phyloP scores from a whole-genome alignment of 768 basidiomycete genomes.

The Cystofilobasidium bisporidii region DNA sequence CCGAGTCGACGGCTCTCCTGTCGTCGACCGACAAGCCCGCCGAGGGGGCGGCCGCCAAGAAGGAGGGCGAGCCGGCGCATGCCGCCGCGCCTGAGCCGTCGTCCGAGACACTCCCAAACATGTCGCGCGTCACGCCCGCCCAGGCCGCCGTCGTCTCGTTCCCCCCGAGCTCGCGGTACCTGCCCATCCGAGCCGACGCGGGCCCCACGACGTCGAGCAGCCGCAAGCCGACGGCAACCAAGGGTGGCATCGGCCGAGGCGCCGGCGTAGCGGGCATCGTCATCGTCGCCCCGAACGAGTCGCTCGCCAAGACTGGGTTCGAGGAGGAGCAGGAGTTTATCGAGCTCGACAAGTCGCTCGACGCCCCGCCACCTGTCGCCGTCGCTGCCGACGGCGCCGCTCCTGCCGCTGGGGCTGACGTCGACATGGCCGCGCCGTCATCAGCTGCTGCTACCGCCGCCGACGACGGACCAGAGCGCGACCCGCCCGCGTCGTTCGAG shows the following conservation, averaged over 20 bases:
- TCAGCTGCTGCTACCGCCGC: conserved; percentile 2
- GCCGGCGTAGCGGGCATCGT: conserved; percentile 72
- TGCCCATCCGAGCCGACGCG: conserved; percentile 72
- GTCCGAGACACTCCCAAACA: conserved; percentile 68
- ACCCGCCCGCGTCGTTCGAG: conserved; percentile 72
- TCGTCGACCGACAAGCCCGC: conserved; percentile 23
- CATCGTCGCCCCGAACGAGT: conserved; percentile 63
- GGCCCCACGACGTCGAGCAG: conserved; percentile 29
- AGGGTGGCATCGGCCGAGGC: neutral
- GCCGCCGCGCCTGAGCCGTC: conserved; percentile 55
- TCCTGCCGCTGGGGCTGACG: conserved; percentile 11
- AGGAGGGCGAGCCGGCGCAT: conserved; percentile 39
- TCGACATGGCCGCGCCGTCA: conserved; percentile 13
- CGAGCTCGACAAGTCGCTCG: conserved; percentile 42
- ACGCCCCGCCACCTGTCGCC: conserved; percentile 15
- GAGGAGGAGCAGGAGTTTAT: conserved; percentile 63
- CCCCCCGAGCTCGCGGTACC: conserved; percentile 66
- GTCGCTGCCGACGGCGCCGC: neutral
- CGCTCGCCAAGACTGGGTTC: conserved; percentile 34
- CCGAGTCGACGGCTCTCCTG: conserved; percentile 22
- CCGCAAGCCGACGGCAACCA: conserved; percentile 25
- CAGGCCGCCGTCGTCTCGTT: conserved; percentile 80
- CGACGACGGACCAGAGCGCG: conserved; percentile 33
- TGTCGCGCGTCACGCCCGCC: conserved; percentile 82
- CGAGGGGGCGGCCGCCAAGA: conserved; percentile 30